Conservation (phyloP, 2,329 filamentous ascomycete species). For the Trichoderma cornu-damae region DNA sequence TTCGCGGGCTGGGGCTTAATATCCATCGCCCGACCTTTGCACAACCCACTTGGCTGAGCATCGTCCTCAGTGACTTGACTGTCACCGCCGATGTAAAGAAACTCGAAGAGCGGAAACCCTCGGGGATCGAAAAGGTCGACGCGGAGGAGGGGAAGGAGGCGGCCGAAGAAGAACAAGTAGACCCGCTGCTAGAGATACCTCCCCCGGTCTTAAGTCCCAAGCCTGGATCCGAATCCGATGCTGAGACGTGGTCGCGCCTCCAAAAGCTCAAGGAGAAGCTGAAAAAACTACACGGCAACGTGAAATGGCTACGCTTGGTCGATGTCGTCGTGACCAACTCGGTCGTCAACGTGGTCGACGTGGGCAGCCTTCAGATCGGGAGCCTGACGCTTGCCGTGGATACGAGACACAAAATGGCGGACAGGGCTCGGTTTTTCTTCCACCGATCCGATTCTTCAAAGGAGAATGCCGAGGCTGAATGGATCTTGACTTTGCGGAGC, state of each 20-base stretch:
- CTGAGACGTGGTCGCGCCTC: constrained; percentile 74
- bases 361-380: constrained; percentile 80
- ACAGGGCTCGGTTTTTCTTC: constrained; percentile 82
- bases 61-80: constrained; percentile 79
- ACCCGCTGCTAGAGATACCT: constrained; percentile 2
- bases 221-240: constrained; percentile 43
- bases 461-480: constrained; percentile 71
- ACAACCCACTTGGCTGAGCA: constrained; percentile 91
- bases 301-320: constrained; percentile 83
- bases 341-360: constrained; percentile 68
- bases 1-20: constrained; percentile 80
- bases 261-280: constrained; percentile 76
- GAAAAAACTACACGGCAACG: constrained; percentile 78
- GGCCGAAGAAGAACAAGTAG: constrained; percentile 7
- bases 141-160: constrained; percentile 25
- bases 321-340: constrained; percentile 83
- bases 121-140: constrained; percentile 29
- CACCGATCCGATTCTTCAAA: constrained; percentile 60
- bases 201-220: constrained; percentile 20
- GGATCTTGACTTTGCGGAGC: constrained; percentile 82
- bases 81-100: constrained; percentile 74
- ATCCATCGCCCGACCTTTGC: constrained; percentile 93
- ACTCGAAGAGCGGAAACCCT: constrained; percentile 48
- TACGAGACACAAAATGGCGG: constrained; percentile 84
- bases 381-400: constrained; percentile 83